Evolutionary conservation across 2,329 filamentous ascomycete species (phyloP), one percentile per base, ranked within the genome.

Genomic region (Diaporthe humulicola): DNA sequence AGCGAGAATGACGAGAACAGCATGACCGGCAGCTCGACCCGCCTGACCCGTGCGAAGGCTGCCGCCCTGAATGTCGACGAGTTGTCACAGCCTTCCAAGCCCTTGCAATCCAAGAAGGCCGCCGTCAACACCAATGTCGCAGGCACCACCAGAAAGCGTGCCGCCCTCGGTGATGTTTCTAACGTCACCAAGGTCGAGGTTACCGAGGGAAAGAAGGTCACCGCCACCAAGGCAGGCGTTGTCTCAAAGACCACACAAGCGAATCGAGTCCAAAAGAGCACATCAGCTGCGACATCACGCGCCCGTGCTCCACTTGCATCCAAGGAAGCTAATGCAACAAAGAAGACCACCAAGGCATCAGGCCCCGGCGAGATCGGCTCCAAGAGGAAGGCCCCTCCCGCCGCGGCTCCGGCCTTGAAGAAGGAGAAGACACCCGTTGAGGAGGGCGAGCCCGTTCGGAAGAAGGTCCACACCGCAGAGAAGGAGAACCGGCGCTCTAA

Each of bases 1-100:
- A 97, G 97, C 85, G 96, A 98, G 88, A 98, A 98, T 83, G 96
- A 98, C 84, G 97, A 98, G 88, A 98, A 98, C 84, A 90, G 86
- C 78, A 48, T 74, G 36, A 45, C 60, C 42, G 69, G 73, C 56
- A 86, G 88, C 75, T 92, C 94, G 76, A 95, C 94, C 86, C 95
- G 96, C 86, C 88, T 98, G 83, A 98, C 97, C 80, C 92, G 97
- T 86, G 96, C 97, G 79, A 98, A 98, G 87, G 92, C 95, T 70
- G 95, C 95, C 74, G 93, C 94, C 64, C 88, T 90, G 76, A 88
- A 87, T 81, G 90, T 88, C 79, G 92, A 93, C 79, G 93, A 93
- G 80, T 83, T 87, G 25, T 83, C 88, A 50, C 88, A 90, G 80
- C 85, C 89, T 42, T 80, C 87, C 71, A 93, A 93, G 80, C 87